Evolutionary conservation across 148 eudicot species (phyloP).

Genomic region (Rhododendron vialii): DNA sequence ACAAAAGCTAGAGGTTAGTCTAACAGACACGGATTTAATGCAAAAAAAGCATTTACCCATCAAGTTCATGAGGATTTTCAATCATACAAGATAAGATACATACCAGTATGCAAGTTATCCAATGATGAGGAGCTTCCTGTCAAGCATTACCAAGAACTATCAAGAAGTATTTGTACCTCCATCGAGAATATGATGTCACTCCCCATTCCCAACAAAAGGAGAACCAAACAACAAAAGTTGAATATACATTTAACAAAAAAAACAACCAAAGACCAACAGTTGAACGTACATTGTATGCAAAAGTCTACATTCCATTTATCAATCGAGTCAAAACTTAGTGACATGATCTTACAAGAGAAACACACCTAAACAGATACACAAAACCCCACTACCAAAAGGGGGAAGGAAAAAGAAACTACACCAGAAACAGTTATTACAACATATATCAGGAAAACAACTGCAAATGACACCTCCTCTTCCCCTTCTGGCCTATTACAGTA

Average conservation of each 20-base stretch:
- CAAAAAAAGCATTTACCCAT: background rate
- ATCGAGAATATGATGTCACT: background rate
- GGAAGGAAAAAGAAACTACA: background rate
- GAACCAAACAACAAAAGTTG: background rate
- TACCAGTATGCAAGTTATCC: background rate
- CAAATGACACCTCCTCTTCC: background rate
- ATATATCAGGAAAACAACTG: background rate
- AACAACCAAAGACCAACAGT: conserved; percentile 1
- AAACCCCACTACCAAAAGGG: background rate
- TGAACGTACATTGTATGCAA: background rate
- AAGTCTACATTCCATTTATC: background rate
- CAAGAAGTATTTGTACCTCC: background rate
- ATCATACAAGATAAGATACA: background rate
- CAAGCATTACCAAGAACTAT: background rate
- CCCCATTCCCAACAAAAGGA: conserved; percentile 1
- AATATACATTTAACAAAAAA: background rate
- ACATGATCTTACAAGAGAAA: conserved; percentile 1
- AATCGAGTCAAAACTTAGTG: background rate
- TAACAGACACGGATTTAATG: background rate
- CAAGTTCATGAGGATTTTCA: background rate
- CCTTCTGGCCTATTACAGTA: conserved; percentile 2
- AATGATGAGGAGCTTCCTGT: conserved; percentile 1
- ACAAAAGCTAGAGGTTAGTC: background rate
- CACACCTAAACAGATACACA: conserved; percentile 2
- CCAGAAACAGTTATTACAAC: background rate